Evolutionary conservation across 1,284 basidiomycete genomes (phyloP), one percentile per base, ranked within the genome.

Genomic region (Leccinum solheimii): DNA sequence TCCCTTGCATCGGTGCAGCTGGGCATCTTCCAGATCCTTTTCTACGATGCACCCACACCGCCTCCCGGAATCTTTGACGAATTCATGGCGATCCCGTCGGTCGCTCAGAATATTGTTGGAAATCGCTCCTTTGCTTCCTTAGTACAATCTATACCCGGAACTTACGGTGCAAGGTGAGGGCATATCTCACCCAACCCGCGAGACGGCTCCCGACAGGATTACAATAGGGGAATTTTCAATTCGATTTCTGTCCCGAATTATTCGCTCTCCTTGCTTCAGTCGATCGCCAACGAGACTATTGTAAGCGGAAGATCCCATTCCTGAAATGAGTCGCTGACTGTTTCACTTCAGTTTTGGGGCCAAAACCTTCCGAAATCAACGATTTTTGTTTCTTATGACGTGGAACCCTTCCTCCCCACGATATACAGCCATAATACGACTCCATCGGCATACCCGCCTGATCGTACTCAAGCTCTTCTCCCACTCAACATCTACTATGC

Each of bases 351-450:
- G 60, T 56, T 49, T 27, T 62, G 56, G 49, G 63, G 60, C 6
- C 8, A 19, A 11, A 45, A 27, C 7, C 55, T 62, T 13, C 10
- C 16, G 14, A 9, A 14, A 13, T 72, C 76, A 57, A 65, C 75
- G 63, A 2, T 56, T 14, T 27, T 38, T 10, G 4, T 55, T 26
- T 82, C 81, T 10, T 86, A 84, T 67, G 80, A 78, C 60, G 76
- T 85, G 62, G 84, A 87, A 64, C 82, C 83, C 7, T 86, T 86
- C 78, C 75, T 83, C 8, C 70, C 80, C 1, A 67, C 23, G 6
- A 13, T 52, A 27, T 52, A 16, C 27, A 52, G 0, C 10, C 27
- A 52, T 26, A 52, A 52, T 56, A 59, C 71, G 13, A 71, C 68
- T 9, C 65, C 68, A 19, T 75, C 82, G 4, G 83, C 83, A 1